Percentiles rank a stretch among this genome's conserved stretches.
Conservation (phyloP, 169 alveolate species). For the Cardiosporidium cionae region DNA sequence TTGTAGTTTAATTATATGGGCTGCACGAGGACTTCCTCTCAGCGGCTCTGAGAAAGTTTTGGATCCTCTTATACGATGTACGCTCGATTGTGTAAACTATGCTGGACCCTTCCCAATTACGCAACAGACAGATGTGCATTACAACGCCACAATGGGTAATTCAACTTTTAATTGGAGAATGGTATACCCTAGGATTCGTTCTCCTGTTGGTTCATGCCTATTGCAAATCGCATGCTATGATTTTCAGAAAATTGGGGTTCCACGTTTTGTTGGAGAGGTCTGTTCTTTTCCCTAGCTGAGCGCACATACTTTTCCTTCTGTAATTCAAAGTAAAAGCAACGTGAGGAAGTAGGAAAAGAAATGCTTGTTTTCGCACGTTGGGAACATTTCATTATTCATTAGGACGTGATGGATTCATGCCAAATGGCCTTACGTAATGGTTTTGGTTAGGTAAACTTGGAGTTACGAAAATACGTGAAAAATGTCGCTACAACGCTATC, state of each 20-base stretch:
- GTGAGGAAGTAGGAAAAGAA: too few relatives aligned
- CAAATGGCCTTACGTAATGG: neutral
- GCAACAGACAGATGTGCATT: constrained; percentile 82
- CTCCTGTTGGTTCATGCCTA: constrained; percentile 77
- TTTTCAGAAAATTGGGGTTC: constrained; percentile 68
- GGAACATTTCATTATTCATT: too few relatives aligned
- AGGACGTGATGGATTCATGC: too few relatives aligned
- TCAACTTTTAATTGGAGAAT: constrained; percentile 83
- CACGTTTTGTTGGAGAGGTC: constrained; percentile 78
- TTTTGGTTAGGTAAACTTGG: constrained; percentile 50
- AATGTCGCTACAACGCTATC: constrained; percentile 63
- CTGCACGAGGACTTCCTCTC: constrained; percentile 33
- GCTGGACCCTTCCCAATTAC: constrained; percentile 36
- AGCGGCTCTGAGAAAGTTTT: constrained; percentile 37
- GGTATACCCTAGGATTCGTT: constrained; percentile 66
- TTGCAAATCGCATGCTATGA: constrained; percentile 74
- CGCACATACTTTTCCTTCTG: too few relatives aligned
- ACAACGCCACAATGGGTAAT: constrained; percentile 71
- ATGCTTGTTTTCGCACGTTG: too few relatives aligned
- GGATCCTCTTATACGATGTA: constrained; percentile 55
- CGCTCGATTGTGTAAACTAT: constrained; percentile 72
- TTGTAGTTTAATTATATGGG: constrained; percentile 46
- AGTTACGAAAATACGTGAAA: constrained; percentile 62
- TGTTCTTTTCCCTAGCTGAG: too few relatives aligned
- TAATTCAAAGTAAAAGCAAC: too few relatives aligned